These are phyloP conservation scores for Fusarium incarnatum DNA, from an alignment of 2,329 filamentous ascomycete genomes.

Conservation along the genomic window DNA sequence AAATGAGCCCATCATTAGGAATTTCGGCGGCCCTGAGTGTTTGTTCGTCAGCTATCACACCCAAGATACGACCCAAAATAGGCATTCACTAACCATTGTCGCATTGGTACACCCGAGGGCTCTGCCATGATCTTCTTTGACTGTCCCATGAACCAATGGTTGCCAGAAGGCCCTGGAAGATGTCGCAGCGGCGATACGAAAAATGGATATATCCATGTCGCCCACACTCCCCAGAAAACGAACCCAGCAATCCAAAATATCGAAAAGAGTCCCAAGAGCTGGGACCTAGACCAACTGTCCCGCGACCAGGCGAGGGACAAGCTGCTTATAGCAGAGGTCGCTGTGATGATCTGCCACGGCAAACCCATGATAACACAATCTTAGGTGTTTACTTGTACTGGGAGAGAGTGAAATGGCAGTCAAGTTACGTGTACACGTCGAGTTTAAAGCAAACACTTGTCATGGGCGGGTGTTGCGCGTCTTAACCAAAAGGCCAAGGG, in stretches of 20 bases:
- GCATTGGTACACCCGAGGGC: constrained; percentile 58
- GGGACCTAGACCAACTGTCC: constrained; percentile 46
- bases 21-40: constrained; percentile 67
- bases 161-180: constrained; percentile 58
- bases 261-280: constrained; percentile 52
- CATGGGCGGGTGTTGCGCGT: constrained; percentile 27
- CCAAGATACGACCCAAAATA: background rate
- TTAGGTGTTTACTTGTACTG: background rate
- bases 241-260: constrained; percentile 53
- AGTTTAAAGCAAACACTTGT: constrained; percentile 14
- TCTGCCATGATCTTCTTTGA: constrained; percentile 54
- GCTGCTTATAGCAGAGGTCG: constrained; percentile 42
- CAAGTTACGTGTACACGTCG: constrained; percentile 10
- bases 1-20: constrained; percentile 76
- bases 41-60: constrained; percentile 33
- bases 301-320: constrained; percentile 34
- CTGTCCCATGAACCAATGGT: constrained; percentile 63
- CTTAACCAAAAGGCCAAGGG: constrained; percentile 19
- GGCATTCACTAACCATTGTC: constrained; percentile 59
- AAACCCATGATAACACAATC: constrained; percentile 34
- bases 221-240: constrained; percentile 55
- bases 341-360: constrained; percentile 43
- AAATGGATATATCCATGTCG: constrained; percentile 61
- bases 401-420: background rate
- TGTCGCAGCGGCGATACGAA: constrained; percentile 62